These are phyloP conservation scores for Tuber brumale DNA, from an alignment of 495 filamentous ascomycete genomes.

Conservation along the genomic window DNA sequence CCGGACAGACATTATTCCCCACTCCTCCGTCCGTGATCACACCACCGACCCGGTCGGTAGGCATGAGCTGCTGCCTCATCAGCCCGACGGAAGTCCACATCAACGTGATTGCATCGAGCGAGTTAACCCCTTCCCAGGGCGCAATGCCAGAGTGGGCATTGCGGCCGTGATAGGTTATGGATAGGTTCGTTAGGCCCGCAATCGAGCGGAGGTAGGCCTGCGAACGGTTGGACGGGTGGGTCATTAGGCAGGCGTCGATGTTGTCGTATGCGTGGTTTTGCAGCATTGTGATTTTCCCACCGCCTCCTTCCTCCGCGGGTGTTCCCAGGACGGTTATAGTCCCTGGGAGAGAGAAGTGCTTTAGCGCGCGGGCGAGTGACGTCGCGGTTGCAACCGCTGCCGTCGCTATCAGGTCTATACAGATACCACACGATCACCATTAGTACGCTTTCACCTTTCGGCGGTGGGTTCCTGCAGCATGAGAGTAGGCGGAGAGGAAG, in stretches of 20 bases:
- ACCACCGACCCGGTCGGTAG: slow-evolving; percentile 55
- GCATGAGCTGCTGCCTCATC: slow-evolving; percentile 58
- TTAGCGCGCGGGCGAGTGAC: slow-evolving; percentile 51
- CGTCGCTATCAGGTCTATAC: slow-evolving; percentile 54
- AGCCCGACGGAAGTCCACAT: slow-evolving; percentile 58
- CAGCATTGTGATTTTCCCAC: slow-evolving; percentile 62
- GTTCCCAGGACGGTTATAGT: slow-evolving; percentile 61
- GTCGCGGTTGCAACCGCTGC: slow-evolving; percentile 56
- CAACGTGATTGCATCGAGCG: slow-evolving; percentile 56
- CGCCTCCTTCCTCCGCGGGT: slow-evolving; percentile 64
- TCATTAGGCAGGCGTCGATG: not conserved
- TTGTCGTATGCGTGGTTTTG: slow-evolving; percentile 29
- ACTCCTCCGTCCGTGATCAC: slow-evolving; percentile 56
- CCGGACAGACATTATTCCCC: slow-evolving; percentile 58
- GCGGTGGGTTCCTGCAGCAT: not conserved
- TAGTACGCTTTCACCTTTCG: not conserved
- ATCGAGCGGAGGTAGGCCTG: not conserved
- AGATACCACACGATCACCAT: not conserved
- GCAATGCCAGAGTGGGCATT: slow-evolving; percentile 54
- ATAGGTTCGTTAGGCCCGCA: not conserved
- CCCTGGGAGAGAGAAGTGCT: slow-evolving; percentile 48
- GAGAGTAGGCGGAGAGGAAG: not conserved
- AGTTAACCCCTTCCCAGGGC: slow-evolving; percentile 60
- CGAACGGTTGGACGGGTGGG: not conserved
- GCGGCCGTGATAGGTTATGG: not conserved